Base-by-base conservation (phyloP, 129 eudicot genomes). In the Deinandra increscens region DNA sequence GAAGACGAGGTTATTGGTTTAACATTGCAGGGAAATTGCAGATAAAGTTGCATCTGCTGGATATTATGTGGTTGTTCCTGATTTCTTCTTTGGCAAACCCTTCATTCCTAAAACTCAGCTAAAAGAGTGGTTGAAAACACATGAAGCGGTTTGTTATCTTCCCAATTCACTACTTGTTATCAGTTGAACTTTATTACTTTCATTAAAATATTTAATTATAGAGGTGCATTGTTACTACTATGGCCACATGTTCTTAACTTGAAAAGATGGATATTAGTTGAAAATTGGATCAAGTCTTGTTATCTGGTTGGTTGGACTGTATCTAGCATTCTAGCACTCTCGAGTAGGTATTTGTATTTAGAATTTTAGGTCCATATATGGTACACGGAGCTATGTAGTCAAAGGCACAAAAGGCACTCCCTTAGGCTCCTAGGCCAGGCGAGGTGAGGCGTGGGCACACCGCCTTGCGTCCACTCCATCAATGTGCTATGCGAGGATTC, bases 41-140 rank as follows among this genome's bases (percentile, higher is more conserved):
- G 95, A 90, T 77, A 82, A 80, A 76, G 79, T 84, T 56, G 90
- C 91, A 43, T 83, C 71, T 74, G 81, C 88, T 71, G 95, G 97
- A 70, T 90, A 82, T 78, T 87, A 81, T 74, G 85, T 80, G 13
- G 91, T 81, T 64, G 95, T 82, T 26, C 95, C 95, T 0, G 94
- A 90, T 76, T 80, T 90, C 50, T 60, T 86, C 71, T 65, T 69
- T 45, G 95, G 88, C 33, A 86, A 90, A 55, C 85, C 90, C 37
- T 76, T 29, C 12, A 63, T 39, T 45, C 83, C 83, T 62, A 83
- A 69, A 59, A 53, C 46, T 23, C 71, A 77, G 31, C 0, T 87
- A 2, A 55, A 54, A 39, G 84, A 58, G 38, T 90, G 97, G 97
- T 0, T 87, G 1, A 84, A 81, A 53, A 74, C 59, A n/a, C 97